phyloP scores from a whole-genome alignment of 495 filamentous ascomycete genomes.

The Xylaria bambusicola region DNA sequence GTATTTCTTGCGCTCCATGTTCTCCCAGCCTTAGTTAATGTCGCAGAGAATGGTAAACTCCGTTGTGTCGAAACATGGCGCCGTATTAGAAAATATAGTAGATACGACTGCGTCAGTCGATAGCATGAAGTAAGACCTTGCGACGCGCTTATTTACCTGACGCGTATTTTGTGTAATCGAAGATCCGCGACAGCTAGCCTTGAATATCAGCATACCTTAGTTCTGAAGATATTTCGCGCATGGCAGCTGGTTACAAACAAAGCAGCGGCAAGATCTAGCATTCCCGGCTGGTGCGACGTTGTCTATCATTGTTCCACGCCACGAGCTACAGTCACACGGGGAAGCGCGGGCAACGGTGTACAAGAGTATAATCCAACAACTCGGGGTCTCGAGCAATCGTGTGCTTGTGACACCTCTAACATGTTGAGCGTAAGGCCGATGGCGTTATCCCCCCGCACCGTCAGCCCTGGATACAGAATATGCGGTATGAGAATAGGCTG shows the following conservation, averaged over 20 bases:
- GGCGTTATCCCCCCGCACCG: conserved; percentile 9
- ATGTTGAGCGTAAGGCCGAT: not conserved
- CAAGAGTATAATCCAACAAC: not conserved
- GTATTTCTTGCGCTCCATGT: too few species aligned
- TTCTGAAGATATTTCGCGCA: conserved; percentile 3
- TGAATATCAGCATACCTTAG: not conserved
- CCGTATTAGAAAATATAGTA: not conserved
- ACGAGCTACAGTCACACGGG: not conserved
- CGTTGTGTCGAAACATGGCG: not conserved
- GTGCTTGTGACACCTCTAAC: not conserved
- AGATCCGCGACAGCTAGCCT: conserved; percentile 1
- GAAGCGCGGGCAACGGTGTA: not conserved
- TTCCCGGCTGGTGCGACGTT: not conserved
- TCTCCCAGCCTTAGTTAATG: too few species aligned
- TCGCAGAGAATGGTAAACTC: not conserved
- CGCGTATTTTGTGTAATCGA: too few species aligned
- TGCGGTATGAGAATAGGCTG: not conserved
- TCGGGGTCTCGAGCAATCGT: not conserved
- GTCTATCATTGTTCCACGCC: not conserved
- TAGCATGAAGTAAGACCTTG: conserved; percentile 7
- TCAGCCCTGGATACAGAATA: conserved; percentile 8
- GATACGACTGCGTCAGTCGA: conserved; percentile 6
- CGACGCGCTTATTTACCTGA: conserved; percentile 12
- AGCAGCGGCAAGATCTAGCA: not conserved
- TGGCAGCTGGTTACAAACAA: not conserved